Evolutionary conservation across 441 rosid genomes (phyloP), one percentile per base, ranked within the genome.

Genomic region (Sinapis alba): DNA sequence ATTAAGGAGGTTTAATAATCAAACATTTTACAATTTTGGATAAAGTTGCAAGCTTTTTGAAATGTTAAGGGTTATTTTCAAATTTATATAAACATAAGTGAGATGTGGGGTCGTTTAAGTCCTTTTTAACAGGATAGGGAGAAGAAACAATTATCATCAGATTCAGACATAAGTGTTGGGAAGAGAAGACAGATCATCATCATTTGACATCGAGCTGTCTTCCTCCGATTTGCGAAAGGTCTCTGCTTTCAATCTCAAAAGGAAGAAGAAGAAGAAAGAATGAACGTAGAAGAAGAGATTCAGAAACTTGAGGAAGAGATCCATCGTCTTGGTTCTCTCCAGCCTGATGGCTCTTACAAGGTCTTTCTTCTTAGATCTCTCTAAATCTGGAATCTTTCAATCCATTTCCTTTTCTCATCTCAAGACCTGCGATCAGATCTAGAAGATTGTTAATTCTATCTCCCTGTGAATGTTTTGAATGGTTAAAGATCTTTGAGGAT

Each of bases 201-300:
- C 47, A 12, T 38, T n/a, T 41, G 32, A 28, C 23, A 60, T 62
- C 66, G 50, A 19, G 50, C 66, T 62, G 27, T 41, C 32, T n/a
- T n/a, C n/a, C n/a, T n/a, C n/a, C n/a, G n/a, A n/a, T n/a, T n/a
- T 43, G 36, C 2, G 0, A 64, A 65, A 65, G 57, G 60, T 76
- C 66, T 68, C 68, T 67, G 9, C 47, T 24, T 69, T 54, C 7
- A 62, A 62, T 38, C 73, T 21, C 27, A 24, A 1, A 23, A 63
- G 41, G 41, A 62, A 69, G 70, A 71, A 67, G 63, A 63, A 69
- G 66, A 62, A 21, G 61, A 70, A 51, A 83, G 72, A 72, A 94
- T 94, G 98, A 92, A 90, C 69, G 97, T 95, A 38, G 98, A 89
- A 56, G 98, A 93, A 79, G 99, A 96, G 82, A 87, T 93, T 6